A percentile compares a stretch with the other conserved stretches of the same genome.
Evolutionary conservation across 352 stramenopile species (phyloP).

Genomic region (Phytopythium litorale): DNA sequence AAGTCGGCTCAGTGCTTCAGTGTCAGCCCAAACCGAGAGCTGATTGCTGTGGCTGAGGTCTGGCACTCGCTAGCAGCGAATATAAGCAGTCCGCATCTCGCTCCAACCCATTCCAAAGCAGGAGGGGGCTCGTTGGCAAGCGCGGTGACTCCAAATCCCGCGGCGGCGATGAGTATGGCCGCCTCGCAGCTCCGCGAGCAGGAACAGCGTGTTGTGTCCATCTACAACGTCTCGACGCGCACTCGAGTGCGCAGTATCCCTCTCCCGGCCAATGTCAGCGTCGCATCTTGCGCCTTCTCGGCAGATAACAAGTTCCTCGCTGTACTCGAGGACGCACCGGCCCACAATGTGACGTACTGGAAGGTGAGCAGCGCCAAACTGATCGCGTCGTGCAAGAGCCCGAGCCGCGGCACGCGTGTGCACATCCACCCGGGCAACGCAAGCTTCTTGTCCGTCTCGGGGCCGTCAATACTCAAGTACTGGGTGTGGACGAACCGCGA

Average conservation of each 20-base stretch:
- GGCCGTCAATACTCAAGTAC: constrained; percentile 71
- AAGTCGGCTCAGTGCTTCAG: constrained; percentile 64
- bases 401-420: constrained; percentile 58
- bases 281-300: constrained; percentile 69
- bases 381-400: constrained; percentile 61
- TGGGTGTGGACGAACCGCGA: constrained; percentile 77
- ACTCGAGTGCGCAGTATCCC: constrained; percentile 39
- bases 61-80: constrained; percentile 14
- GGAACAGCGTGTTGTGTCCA: constrained; percentile 48
- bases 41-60: constrained; percentile 63
- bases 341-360: constrained; percentile 76
- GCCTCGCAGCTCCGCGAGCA: constrained; percentile 24
- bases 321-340: constrained; percentile 64
- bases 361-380: constrained; percentile 78
- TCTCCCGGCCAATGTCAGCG: constrained; percentile 45
- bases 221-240: constrained; percentile 53
- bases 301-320: constrained; percentile 74
- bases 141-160: not conserved
- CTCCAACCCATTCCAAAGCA: not conserved
- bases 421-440: constrained; percentile 64
- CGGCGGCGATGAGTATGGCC: constrained; percentile 4
- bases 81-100: not conserved
- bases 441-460: constrained; percentile 75
- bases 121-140: not conserved
- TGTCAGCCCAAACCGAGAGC: constrained; percentile 61